phyloP scores from a whole-genome alignment of 352 stramenopile genomes.

The Phytophthora ohioensis region DNA sequence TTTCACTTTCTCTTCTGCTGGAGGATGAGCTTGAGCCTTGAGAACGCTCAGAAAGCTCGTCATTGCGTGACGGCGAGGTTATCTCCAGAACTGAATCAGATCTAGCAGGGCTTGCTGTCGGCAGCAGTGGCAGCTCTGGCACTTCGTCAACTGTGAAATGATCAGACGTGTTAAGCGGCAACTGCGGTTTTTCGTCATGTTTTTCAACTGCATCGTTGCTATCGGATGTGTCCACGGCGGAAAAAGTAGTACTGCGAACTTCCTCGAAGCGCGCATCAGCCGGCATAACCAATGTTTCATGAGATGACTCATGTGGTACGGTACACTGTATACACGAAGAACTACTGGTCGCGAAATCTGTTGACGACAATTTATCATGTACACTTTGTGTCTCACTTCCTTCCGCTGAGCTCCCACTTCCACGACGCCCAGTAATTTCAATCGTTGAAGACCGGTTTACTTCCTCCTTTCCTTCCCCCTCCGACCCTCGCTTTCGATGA shows the following conservation, averaged over 20 bases:
- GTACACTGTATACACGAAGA: neutral
- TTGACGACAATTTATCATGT: neutral
- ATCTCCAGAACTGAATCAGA: constrained; percentile 1
- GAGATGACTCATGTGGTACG: neutral
- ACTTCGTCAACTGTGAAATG: constrained; percentile 5
- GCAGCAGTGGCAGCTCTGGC: constrained; percentile 10
- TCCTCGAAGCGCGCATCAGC: constrained; percentile 1
- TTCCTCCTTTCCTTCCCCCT: neutral
- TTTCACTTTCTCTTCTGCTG: constrained; percentile 15
- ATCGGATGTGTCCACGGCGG: neutral
- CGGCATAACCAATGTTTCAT: neutral
- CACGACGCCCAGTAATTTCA: neutral
- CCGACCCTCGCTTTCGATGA: neutral
- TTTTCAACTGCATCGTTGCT: constrained; percentile 11
- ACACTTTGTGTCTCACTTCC: neutral
- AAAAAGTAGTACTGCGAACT: neutral
- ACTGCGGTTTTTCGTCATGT: neutral
- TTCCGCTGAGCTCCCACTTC: neutral
- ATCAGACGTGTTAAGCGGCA: neutral
- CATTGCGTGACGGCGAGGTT: neutral
- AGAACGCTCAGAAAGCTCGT: neutral
- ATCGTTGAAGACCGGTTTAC: neutral
- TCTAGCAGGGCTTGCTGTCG: constrained; percentile 14
- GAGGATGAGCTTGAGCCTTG: constrained; percentile 8
- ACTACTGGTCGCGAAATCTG: neutral